These are phyloP conservation scores for Eimeria falciformis DNA, from an alignment of 169 alveolate species.

Conservation along the genomic window DNA sequence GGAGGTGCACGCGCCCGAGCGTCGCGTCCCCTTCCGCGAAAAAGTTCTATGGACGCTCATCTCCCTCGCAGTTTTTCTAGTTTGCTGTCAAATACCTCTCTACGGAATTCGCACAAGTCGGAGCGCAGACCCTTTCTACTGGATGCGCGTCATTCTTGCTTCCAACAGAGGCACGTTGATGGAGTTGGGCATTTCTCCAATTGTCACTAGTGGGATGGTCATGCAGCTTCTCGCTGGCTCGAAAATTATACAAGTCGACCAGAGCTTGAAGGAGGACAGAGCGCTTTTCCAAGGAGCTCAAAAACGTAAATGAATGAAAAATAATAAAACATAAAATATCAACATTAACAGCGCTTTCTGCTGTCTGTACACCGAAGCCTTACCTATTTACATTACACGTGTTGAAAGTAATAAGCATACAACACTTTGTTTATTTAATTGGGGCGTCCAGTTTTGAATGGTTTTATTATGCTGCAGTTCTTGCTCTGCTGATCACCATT, in stretches of 20 bases:
- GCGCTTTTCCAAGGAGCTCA: conserved; percentile 95
- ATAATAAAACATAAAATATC: background rate
- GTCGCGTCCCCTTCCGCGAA: conserved; percentile 96
- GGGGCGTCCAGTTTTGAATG: background rate
- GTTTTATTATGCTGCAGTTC: conserved; percentile 80
- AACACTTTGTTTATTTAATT: background rate
- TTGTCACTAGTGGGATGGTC: conserved; percentile 98
- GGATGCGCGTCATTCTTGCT: conserved; percentile 99
- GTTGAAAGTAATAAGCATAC: background rate
- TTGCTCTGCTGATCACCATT: conserved; percentile 98
- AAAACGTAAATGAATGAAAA: conserved; percentile 49
- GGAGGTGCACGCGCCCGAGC: conserved; percentile 97
- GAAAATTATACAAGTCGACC: conserved; percentile 98
- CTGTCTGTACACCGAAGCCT: background rate
- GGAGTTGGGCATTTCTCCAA: conserved; percentile 99
- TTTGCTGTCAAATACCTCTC: conserved; percentile 99
- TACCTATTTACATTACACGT: background rate
- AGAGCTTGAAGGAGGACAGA: conserved; percentile 98
- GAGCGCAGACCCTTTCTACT: conserved; percentile 98
- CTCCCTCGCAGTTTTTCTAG: conserved; percentile 96
- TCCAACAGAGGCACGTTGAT: conserved; percentile 99
- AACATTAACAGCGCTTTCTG: background rate
- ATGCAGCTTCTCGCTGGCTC: conserved; percentile 99
- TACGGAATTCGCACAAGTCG: conserved; percentile 97
- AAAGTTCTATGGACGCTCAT: conserved; percentile 98